Conservation (phyloP, 495 filamentous ascomycete genomes). For the Chaetomium tenue region DNA sequence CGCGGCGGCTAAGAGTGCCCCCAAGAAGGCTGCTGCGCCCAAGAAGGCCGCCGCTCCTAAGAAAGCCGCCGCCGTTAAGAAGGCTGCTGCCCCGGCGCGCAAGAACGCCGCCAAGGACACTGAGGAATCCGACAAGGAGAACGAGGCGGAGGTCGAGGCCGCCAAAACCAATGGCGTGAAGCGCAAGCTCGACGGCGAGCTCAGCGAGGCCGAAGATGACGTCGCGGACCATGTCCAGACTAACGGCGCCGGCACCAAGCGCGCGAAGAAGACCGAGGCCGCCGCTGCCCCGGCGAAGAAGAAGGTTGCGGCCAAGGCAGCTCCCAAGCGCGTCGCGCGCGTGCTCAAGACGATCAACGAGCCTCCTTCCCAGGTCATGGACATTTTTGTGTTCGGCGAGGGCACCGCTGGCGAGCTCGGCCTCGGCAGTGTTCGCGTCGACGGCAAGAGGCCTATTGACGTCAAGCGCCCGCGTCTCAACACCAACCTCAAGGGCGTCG, state of each 20-base stretch:
- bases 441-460: constrained; percentile 55
- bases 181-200: constrained; percentile 30
- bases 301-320: constrained; percentile 24
- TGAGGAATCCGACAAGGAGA: constrained; percentile 39
- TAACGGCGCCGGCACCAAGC: constrained; percentile 19
- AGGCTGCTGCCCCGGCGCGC: constrained; percentile 36
- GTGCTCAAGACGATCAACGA: constrained; percentile 41
- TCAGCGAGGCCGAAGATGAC: constrained; percentile 16
- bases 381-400: constrained; percentile 57
- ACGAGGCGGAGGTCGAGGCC: constrained; percentile 22
- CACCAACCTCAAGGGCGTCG: constrained; percentile 54
- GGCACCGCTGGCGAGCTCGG: constrained; percentile 56
- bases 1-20: background rate
- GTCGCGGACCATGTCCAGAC: constrained; percentile 13
- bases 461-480: constrained; percentile 58
- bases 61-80: constrained; percentile 41
- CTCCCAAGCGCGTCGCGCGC: constrained; percentile 21
- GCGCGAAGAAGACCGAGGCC: constrained; percentile 22
- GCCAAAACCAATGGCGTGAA: constrained; percentile 28
- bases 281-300: constrained; percentile 15
- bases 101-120: constrained; percentile 38
- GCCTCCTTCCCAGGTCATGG: constrained; percentile 43
- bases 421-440: constrained; percentile 43
- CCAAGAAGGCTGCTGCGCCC: constrained; percentile 27
- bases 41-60: constrained; percentile 30